Conservation (phyloP, 148 eudicot genomes). For the Camellia lanceoleosa region DNA sequence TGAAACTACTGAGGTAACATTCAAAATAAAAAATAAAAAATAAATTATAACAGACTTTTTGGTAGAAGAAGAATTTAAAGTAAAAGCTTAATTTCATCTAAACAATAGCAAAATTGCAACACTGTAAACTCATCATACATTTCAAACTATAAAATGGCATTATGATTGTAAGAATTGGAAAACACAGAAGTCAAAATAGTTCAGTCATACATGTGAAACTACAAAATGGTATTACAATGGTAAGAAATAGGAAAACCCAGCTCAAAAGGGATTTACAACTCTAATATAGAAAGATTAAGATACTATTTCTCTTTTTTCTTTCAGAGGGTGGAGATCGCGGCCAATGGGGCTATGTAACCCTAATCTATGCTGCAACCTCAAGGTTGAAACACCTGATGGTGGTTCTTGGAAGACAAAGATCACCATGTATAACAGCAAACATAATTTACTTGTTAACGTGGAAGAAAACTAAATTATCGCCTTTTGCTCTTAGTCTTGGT, state of each 20-base stretch:
- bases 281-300: background rate
- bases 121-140: background rate
- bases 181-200: background rate
- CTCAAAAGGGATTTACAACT: background rate
- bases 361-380: background rate
- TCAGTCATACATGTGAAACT: background rate
- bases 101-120: background rate
- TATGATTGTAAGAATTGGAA: background rate
- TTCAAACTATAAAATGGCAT: background rate
- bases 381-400: background rate
- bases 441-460: background rate
- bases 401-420: background rate
- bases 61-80: too few species aligned
- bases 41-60: too few species aligned
- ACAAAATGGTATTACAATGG: background rate
- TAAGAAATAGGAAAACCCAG: background rate
- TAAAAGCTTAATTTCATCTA: background rate
- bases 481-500: slow-evolving; percentile 56
- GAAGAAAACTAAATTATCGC: slow-evolving; percentile 28
- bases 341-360: background rate
- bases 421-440: background rate
- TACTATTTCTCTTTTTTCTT: background rate
- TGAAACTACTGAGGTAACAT: too few species aligned
- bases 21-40: too few species aligned
- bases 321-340: too few species aligned